Conservation (phyloP, 2,329 filamentous ascomycete genomes). For the Penicillium expansum region DNA sequence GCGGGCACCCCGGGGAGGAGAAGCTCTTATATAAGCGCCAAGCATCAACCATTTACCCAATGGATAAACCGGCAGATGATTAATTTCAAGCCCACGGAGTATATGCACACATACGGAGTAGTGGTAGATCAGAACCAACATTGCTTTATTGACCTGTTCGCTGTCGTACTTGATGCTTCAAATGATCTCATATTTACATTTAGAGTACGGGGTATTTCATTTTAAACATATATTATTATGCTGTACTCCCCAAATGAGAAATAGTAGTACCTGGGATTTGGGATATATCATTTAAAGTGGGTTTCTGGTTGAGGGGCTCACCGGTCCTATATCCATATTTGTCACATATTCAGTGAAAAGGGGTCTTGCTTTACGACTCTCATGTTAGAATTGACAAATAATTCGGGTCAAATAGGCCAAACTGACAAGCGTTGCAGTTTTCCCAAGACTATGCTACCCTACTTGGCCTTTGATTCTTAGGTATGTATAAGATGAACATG, state of each 20-base stretch:
- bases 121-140: not conserved
- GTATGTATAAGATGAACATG: not conserved
- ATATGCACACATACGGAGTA: not conserved
- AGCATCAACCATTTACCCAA: constrained; percentile 6
- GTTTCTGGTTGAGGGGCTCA: not conserved
- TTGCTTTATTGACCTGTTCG: not conserved
- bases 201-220: not conserved
- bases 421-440: not conserved
- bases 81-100: not conserved
- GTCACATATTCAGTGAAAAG: not conserved
- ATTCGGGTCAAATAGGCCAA: no score
- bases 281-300: not conserved
- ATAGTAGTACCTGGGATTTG: not conserved
- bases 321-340: not conserved
- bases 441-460: not conserved
- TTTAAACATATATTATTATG: not conserved
- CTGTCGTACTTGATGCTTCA: not conserved
- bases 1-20: not conserved
- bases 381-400: not conserved
- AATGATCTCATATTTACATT: not conserved
- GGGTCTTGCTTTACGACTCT: not conserved
- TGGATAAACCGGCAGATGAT: not conserved
- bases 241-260: not conserved
- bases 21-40: constrained; percentile 10
- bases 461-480: not conserved